Conservation (phyloP, 129 eudicot genomes). For the Arctium lappa region DNA sequence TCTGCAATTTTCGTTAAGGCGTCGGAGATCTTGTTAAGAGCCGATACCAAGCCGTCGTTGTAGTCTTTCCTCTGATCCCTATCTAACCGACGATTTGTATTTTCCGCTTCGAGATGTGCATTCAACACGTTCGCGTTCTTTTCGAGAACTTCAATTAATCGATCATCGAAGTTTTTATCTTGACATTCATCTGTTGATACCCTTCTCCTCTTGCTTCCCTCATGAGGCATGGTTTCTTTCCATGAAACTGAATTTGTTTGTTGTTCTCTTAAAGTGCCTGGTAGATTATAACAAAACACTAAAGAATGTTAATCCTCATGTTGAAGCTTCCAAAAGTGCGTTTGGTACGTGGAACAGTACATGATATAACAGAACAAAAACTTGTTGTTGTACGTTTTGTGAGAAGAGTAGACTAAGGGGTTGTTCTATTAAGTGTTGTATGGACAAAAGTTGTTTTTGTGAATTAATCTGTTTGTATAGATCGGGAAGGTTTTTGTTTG, state of each 20-base stretch:
- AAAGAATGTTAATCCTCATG: neutral
- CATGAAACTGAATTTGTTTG: conserved; percentile 35
- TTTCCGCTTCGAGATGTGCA: conserved; percentile 58
- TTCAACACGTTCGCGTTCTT: conserved; percentile 39
- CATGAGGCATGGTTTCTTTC: conserved; percentile 37
- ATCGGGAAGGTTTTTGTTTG: too few relatives aligned
- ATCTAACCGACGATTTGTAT: conserved; percentile 40
- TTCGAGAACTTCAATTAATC: conserved; percentile 52
- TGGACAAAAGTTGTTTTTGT: too few relatives aligned
- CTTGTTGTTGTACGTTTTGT: neutral
- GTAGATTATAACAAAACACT: neutral
- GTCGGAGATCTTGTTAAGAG: conserved; percentile 60
- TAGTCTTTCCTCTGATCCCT: conserved; percentile 63
- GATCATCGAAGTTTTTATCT: conserved; percentile 32
- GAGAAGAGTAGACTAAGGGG: neutral
- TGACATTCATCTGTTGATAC: conserved; percentile 32
- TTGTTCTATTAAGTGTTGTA: too few relatives aligned
- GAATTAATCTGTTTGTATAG: too few relatives aligned
- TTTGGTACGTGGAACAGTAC: neutral
- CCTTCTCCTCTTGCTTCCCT: conserved; percentile 55
- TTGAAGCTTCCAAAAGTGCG: neutral
- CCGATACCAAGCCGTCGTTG: conserved; percentile 48
- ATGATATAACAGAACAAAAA: neutral
- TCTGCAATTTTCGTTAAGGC: conserved; percentile 63
- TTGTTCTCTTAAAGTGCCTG: conserved; percentile 41